These are phyloP conservation scores for Aspergillus clavatus DNA, from an alignment of 2,329 filamentous ascomycete genomes.

Conservation along the genomic window DNA sequence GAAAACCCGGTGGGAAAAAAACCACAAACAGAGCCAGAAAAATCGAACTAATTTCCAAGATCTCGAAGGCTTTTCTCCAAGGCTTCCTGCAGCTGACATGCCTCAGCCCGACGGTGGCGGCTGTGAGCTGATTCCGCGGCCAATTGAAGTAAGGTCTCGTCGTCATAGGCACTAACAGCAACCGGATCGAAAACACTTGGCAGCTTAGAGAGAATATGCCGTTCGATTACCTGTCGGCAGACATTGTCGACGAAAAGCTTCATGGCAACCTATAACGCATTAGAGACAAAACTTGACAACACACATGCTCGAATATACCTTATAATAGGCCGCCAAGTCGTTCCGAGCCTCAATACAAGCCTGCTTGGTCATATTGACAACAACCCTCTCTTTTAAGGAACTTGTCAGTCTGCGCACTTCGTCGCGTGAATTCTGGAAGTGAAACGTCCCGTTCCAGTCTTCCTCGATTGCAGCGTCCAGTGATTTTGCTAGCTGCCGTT, in stretches of 20 bases:
- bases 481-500: too few relatives aligned
- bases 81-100: too few relatives aligned
- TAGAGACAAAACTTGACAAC: too few relatives aligned
- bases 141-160: background rate
- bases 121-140: slow-evolving; percentile 1
- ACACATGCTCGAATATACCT: too few relatives aligned
- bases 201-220: slow-evolving; percentile 3
- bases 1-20: too few relatives aligned
- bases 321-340: slow-evolving; percentile 22
- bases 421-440: slow-evolving; percentile 4
- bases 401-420: slow-evolving; percentile 5
- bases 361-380: slow-evolving; percentile 18
- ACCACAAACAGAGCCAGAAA: too few relatives aligned
- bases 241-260: slow-evolving; percentile 27
- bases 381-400: slow-evolving; percentile 10
- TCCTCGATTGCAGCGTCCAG: too few relatives aligned
- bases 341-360: slow-evolving; percentile 19
- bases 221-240: slow-evolving; percentile 22
- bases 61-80: too few relatives aligned
- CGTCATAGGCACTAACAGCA: background rate
- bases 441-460: slow-evolving; percentile 8
- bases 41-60: too few relatives aligned
- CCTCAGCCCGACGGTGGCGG: background rate
- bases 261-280: too few relatives aligned
- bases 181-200: slow-evolving; percentile 1